Evolutionary conservation across 1,139 yeast genomes (phyloP).

Genomic region (Kodamaea derodonti): DNA sequence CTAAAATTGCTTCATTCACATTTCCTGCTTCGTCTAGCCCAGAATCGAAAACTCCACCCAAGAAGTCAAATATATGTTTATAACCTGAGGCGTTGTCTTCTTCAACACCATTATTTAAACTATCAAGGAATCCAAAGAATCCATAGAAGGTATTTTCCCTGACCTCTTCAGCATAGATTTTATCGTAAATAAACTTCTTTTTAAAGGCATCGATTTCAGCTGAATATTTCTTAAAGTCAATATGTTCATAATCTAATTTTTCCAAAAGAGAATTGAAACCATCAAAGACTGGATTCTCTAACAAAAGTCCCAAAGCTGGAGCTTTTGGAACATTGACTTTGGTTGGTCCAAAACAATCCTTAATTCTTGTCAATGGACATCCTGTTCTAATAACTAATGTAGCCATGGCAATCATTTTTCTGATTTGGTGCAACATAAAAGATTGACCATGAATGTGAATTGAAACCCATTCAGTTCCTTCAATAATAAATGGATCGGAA

Average conservation of each 20-base stretch:
- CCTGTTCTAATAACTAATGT: conserved; percentile 81
- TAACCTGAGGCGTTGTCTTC: conserved; percentile 25
- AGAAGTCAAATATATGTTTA: conserved; percentile 64
- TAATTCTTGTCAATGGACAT: conserved; percentile 70
- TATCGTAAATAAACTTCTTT: conserved; percentile 83
- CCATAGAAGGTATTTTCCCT: conserved; percentile 85
- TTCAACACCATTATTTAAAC: conserved; percentile 9
- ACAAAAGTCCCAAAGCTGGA: conserved; percentile 86
- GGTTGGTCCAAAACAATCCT: conserved; percentile 70
- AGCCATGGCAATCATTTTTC: conserved; percentile 98
- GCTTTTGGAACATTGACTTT: conserved; percentile 94
- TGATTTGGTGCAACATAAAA: conserved; percentile 95
- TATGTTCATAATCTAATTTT: conserved; percentile 74
- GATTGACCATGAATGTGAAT: conserved; percentile 97
- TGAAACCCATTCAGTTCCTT: conserved; percentile 94
- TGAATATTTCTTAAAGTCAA: conserved; percentile 66
- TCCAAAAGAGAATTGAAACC: conserved; percentile 71
- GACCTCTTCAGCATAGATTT: conserved; percentile 85
- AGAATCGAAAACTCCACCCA: conserved; percentile 52
- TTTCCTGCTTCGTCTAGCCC: conserved; percentile 18
- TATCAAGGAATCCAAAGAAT: conserved; percentile 81
- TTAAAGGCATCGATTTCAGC: conserved; percentile 81
- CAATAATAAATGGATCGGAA: conserved; percentile 88
- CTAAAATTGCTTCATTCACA: conserved; percentile 1
- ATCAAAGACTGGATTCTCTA: conserved; percentile 90